These are phyloP conservation scores for Seiridium cupressi DNA, from an alignment of 2,329 filamentous ascomycete species.

Conservation along the genomic window DNA sequence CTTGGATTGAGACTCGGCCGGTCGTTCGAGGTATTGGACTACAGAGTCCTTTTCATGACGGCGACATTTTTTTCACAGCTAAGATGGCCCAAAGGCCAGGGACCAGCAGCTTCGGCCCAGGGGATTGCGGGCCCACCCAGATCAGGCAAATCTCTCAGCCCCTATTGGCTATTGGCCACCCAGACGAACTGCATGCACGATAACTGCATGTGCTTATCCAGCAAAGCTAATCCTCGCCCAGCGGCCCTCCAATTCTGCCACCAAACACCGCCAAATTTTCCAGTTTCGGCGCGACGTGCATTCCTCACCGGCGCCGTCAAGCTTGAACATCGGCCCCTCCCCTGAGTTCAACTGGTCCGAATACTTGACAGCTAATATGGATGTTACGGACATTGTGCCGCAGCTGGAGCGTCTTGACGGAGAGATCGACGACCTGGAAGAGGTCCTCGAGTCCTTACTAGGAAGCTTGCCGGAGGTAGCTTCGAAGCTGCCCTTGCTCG, in stretches of 20 bases:
- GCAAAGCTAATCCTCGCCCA: neutral
- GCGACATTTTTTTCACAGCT: constrained; percentile 20
- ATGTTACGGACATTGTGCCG: constrained; percentile 57
- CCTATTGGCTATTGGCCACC: neutral
- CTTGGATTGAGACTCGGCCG: neutral
- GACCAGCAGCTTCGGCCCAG: constrained; percentile 2
- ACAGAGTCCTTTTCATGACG: constrained; percentile 16
- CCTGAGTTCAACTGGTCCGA: too few species aligned
- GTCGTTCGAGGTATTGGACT: constrained; percentile 5
- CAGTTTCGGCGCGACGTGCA: neutral
- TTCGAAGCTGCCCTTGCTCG: constrained; percentile 82
- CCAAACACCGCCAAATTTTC: constrained; percentile 23
- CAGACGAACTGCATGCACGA: too few species aligned
- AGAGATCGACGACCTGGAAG: constrained; percentile 77
- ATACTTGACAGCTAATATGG: constrained; percentile 30
- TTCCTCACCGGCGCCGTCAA: neutral
- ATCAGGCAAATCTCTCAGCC: neutral
- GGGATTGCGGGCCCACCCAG: neutral
- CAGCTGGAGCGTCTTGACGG: constrained; percentile 73
- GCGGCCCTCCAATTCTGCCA: constrained; percentile 20
- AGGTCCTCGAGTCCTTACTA: constrained; percentile 71
- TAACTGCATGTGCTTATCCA: too few species aligned
- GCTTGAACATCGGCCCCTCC: too few species aligned
- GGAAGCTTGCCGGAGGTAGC: constrained; percentile 64
- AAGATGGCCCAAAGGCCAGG: constrained; percentile 3